These are phyloP conservation scores for Carex scoparia DNA, from an alignment of 176 grass and related monocot genomes.

Conservation along the genomic window DNA sequence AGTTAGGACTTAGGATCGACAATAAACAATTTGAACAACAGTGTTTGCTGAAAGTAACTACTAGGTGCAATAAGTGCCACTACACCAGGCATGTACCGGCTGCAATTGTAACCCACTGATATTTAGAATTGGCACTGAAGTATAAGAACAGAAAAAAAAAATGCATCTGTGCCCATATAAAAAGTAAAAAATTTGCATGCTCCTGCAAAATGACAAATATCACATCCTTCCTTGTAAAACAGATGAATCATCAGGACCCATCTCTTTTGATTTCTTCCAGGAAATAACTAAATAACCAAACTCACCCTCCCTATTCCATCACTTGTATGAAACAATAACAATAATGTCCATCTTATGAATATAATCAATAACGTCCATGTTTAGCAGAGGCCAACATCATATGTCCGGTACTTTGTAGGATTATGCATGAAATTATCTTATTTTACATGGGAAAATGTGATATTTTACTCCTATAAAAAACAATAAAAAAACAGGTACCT, in stretches of 20 bases:
- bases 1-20: neutral
- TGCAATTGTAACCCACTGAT: neutral
- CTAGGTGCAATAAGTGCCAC: neutral
- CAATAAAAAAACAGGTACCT: constrained; percentile 42
- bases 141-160: neutral
- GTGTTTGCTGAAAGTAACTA: neutral
- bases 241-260: neutral
- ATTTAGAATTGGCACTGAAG: neutral
- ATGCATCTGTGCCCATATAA: neutral
- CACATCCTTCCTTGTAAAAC: neutral
- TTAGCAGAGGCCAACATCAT: neutral
- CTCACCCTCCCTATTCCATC: neutral
- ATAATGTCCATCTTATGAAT: neutral
- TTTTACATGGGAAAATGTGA: neutral
- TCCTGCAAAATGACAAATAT: neutral
- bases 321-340: neutral
- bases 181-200: neutral
- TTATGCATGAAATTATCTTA: neutral
- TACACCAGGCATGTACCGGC: neutral
- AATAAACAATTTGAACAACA: neutral
- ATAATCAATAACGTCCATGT: neutral
- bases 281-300: neutral
- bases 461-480: neutral
- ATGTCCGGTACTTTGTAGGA: neutral
- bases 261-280: neutral